Evolutionary conservation across 805 yeast genomes (phyloP).

Genomic region (Lipomyces orientalis): DNA sequence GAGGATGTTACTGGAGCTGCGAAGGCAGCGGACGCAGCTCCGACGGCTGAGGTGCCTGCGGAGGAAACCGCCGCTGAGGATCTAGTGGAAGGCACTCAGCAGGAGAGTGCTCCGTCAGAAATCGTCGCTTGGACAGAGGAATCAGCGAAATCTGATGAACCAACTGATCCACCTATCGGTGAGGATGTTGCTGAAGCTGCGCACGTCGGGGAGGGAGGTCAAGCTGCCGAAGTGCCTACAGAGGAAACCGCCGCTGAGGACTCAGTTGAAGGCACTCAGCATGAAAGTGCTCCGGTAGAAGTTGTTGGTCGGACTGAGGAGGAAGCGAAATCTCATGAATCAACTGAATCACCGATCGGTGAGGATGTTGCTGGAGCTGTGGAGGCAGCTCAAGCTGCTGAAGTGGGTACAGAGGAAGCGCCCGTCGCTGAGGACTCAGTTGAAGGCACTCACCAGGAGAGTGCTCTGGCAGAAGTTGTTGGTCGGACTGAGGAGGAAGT

Average conservation of each 20-base stretch:
- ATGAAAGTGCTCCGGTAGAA: neutral
- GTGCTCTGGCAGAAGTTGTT: neutral
- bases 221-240: neutral
- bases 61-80: neutral
- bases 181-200: conserved; percentile 11
- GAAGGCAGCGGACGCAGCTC: conserved; percentile 1
- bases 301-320: neutral
- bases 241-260: conserved; percentile 15
- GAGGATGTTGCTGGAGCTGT: neutral
- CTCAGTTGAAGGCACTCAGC: conserved; percentile 11
- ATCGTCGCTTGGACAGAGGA: neutral
- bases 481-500: neutral
- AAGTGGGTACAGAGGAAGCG: conserved; percentile 8
- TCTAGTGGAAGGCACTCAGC: neutral
- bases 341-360: neutral
- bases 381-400: neutral
- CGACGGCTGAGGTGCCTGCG: neutral
- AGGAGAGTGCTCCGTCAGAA: neutral
- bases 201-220: neutral
- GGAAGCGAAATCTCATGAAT: neutral
- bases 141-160: neutral
- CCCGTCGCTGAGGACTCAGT: conserved; percentile 4
- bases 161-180: neutral
- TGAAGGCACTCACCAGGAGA: conserved; percentile 3
- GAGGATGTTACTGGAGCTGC: conserved; percentile 9